These are phyloP conservation scores for Nicotiana undulata DNA, from an alignment of 257 asterid species.

Conservation along the genomic window DNA sequence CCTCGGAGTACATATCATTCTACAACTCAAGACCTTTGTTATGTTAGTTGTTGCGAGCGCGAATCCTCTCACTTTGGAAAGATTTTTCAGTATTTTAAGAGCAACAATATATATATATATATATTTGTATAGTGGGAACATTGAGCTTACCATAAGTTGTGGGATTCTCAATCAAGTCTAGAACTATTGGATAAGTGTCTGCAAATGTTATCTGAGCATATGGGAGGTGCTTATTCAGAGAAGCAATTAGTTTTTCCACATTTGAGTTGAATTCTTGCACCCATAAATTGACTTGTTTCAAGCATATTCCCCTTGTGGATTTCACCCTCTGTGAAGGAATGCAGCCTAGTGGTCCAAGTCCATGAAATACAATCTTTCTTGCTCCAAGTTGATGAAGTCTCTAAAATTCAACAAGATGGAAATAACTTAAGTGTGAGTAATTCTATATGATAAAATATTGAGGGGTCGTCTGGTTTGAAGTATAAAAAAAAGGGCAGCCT, in stretches of 20 bases:
- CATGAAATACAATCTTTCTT: slow-evolving; percentile 61
- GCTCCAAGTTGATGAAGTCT: slow-evolving; percentile 67
- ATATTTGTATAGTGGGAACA: background rate
- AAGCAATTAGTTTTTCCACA: slow-evolving; percentile 28
- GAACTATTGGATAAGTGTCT: slow-evolving; percentile 50
- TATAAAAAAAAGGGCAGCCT: background rate
- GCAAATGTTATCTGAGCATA: slow-evolving; percentile 48
- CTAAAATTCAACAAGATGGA: slow-evolving; percentile 12
- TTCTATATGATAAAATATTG: background rate
- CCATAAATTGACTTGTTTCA: slow-evolving; percentile 58
- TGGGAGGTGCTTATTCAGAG: slow-evolving; percentile 49
- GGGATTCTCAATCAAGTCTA: slow-evolving; percentile 60
- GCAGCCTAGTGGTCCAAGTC: slow-evolving; percentile 75
- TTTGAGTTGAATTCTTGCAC: slow-evolving; percentile 57
- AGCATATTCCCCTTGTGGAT: slow-evolving; percentile 47
- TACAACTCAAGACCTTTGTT: background rate
- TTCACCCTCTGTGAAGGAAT: slow-evolving; percentile 72
- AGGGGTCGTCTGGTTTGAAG: background rate
- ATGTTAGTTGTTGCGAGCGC: background rate
- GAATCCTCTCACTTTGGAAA: background rate
- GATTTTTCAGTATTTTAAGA: background rate
- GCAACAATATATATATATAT: background rate
- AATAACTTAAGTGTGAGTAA: background rate
- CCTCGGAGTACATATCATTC: no score
- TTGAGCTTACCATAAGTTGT: slow-evolving; percentile 39